Evolutionary conservation across 257 asterid species (phyloP).

Genomic region (Solanum lignicaule): DNA sequence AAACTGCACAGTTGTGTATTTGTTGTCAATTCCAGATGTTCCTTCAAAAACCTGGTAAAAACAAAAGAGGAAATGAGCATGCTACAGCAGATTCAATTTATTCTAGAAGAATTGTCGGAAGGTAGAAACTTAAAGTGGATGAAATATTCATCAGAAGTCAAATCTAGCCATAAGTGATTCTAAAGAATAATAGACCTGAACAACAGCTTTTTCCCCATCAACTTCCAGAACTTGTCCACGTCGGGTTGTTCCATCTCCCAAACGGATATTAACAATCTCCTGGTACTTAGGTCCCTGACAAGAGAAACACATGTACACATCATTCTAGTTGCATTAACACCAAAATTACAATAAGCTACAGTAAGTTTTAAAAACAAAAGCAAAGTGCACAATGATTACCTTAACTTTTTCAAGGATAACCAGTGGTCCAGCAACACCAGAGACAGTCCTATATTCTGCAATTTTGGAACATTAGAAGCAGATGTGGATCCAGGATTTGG

Average conservation of each 20-base stretch:
- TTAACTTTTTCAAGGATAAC: constrained; percentile 98
- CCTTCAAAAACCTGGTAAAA: constrained; percentile 82
- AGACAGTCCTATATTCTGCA: constrained; percentile 97
- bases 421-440: constrained; percentile 99
- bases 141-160: neutral
- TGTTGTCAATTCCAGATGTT: constrained; percentile 96
- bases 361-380: neutral
- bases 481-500: neutral
- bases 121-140: neutral
- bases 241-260: constrained; percentile 90
- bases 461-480: neutral
- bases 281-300: constrained; percentile 95
- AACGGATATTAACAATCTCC: constrained; percentile 92
- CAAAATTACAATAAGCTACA: neutral
- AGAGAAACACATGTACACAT: neutral
- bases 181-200: constrained; percentile 51
- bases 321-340: neutral
- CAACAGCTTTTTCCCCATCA: constrained; percentile 97
- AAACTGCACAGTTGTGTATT: constrained; percentile 91
- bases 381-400: constrained; percentile 32
- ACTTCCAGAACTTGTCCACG: constrained; percentile 99
- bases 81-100: neutral
- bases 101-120: neutral
- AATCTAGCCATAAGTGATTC: neutral
- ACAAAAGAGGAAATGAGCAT: neutral